A percentile compares a stretch with the other conserved stretches of the same genome.
These are phyloP conservation scores for Xylariaceae sp. DNA, from an alignment of 2,329 filamentous ascomycete species.

Conservation along the genomic window DNA sequence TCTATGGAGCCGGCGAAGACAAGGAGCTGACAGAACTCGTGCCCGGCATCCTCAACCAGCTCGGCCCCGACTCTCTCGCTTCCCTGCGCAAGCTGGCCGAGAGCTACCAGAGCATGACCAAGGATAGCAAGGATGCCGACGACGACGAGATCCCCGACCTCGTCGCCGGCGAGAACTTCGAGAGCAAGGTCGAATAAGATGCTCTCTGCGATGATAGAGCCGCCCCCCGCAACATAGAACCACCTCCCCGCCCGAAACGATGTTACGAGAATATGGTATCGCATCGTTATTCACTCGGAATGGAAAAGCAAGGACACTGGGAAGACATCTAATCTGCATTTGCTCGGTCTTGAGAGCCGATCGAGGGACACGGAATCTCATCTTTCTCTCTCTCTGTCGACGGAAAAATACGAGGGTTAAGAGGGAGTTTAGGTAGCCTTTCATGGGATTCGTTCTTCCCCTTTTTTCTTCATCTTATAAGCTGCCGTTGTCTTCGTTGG, in stretches of 20 bases:
- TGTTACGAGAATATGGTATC: constrained; percentile 15
- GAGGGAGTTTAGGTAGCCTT: constrained; percentile 18
- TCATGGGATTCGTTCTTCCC: not conserved
- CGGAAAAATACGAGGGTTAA: constrained; percentile 6
- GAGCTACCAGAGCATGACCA: constrained; percentile 99
- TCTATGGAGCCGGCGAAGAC: constrained; percentile 98
- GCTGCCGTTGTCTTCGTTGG: constrained; percentile 7
- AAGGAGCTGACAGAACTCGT: constrained; percentile 99
- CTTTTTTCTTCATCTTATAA: constrained; percentile 8
- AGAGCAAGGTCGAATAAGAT: constrained; percentile 89
- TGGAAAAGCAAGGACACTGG: constrained; percentile 8
- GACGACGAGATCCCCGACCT: constrained; percentile 96
- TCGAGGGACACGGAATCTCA: constrained; percentile 7
- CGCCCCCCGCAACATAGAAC: constrained; percentile 11
- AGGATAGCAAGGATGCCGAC: constrained; percentile 77
- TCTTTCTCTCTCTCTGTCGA: constrained; percentile 2
- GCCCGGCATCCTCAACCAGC: constrained; percentile 98
- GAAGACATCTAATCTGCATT: constrained; percentile 13
- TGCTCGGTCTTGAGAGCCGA: constrained; percentile 6
- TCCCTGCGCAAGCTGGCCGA: constrained; percentile 97
- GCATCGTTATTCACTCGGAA: constrained; percentile 17
- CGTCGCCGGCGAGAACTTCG: constrained; percentile 96
- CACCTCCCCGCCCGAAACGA: constrained; percentile 5
- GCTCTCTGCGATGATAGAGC: not conserved
- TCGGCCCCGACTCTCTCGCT: constrained; percentile 94